Conservation (phyloP, 495 filamentous ascomycete species). For the Trypethelium eluteriae region DNA sequence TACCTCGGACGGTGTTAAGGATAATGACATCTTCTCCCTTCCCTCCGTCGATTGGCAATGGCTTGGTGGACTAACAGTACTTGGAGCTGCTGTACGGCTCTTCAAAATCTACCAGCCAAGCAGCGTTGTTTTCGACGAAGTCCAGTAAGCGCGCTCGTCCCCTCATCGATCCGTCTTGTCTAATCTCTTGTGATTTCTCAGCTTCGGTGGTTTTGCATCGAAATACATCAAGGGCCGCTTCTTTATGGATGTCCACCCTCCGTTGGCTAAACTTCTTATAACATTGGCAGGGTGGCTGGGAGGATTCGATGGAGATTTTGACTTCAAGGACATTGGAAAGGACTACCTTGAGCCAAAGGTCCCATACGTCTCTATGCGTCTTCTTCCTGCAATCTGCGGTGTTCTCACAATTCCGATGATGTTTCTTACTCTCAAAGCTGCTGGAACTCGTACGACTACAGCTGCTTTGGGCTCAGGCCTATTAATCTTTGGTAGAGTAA, state of each 20-base stretch:
- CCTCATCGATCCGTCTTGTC: background rate
- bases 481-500: slow-evolving; percentile 70
- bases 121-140: slow-evolving; percentile 97
- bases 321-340: slow-evolving; percentile 99
- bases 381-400: slow-evolving; percentile 83
- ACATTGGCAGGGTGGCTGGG: slow-evolving; percentile 92
- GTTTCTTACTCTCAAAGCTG: slow-evolving; percentile 87
- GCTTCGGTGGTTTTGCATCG: slow-evolving; percentile 93
- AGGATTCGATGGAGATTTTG: slow-evolving; percentile 90
- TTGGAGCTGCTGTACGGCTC: slow-evolving; percentile 73
- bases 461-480: slow-evolving; percentile 73
- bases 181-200: slow-evolving; percentile 29
- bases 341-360: slow-evolving; percentile 92
- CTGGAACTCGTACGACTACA: slow-evolving; percentile 78
- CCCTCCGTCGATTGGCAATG: slow-evolving; percentile 74
- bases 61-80: slow-evolving; percentile 60
- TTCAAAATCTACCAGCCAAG: slow-evolving; percentile 94
- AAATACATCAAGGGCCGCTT: slow-evolving; percentile 98
- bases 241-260: slow-evolving; percentile 99
- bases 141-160: slow-evolving; percentile 62
- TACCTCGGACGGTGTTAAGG: slow-evolving; percentile 52
- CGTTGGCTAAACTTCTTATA: slow-evolving; percentile 91
- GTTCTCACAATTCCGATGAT: slow-evolving; percentile 81
- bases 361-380: slow-evolving; percentile 94
- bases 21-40: slow-evolving; percentile 60